phyloP scores from a whole-genome alignment of 2,329 filamentous ascomycete species.

The Xylaria sp. region DNA sequence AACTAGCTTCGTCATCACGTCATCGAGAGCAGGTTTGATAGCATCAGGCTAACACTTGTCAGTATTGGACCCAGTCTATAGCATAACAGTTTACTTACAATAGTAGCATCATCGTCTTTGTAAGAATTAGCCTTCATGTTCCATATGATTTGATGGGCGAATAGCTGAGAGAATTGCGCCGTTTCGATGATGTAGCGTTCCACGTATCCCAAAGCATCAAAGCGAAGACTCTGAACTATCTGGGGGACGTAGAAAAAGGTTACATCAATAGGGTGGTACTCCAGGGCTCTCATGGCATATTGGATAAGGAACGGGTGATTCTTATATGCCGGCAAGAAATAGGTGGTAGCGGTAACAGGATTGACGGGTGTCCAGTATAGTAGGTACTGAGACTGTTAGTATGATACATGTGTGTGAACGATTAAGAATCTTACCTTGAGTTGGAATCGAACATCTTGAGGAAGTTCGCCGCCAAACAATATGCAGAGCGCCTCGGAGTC shows the following conservation, averaged over 20 bases:
- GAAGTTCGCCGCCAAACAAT: constrained; percentile 77
- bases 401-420: background rate
- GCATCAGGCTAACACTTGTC: constrained; percentile 70
- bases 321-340: constrained; percentile 88
- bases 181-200: constrained; percentile 97
- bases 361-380: constrained; percentile 93
- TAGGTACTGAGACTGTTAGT: constrained; percentile 67
- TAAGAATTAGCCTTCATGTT: constrained; percentile 99
- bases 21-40: constrained; percentile 91
- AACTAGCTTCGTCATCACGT: constrained; percentile 84
- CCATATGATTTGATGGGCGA: constrained; percentile 99
- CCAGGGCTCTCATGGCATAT: constrained; percentile 93
- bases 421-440: constrained; percentile 67
- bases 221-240: constrained; percentile 92
- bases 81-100: constrained; percentile 68
- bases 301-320: constrained; percentile 94
- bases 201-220: constrained; percentile 92
- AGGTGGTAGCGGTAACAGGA: constrained; percentile 89
- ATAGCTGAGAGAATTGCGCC: constrained; percentile 95
- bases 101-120: constrained; percentile 91
- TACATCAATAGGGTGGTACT: constrained; percentile 93
- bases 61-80: constrained; percentile 23
- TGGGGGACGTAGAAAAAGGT: constrained; percentile 99
- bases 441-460: constrained; percentile 80
- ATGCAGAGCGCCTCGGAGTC: constrained; percentile 85